Base-by-base conservation (phyloP, 306 rosid genomes). In the Dicorynia guianensis region DNA sequence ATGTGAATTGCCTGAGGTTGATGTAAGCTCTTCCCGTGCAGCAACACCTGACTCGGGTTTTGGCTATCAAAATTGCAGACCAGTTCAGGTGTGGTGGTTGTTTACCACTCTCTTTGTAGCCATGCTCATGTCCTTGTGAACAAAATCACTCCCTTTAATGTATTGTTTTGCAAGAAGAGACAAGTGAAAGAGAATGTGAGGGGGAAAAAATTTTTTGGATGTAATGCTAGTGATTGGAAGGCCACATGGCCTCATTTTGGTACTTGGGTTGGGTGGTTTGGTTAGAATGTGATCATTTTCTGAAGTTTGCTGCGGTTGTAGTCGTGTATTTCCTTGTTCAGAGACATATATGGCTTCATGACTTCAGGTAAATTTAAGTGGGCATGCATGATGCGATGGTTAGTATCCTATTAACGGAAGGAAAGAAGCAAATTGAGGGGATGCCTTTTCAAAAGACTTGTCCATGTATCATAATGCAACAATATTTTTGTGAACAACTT, bases 1-100 rank as follows among this genome's bases (percentile, higher is more conserved):
- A 34, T 92, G 97, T 76, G 71, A 81, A 33, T 17, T 72, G 57
- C 86, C 90, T 4, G 81, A 83, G 78, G 91, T 87, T 42, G 68
- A 49, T 9, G 69, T 15, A 43, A 66, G 87, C 36, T 67, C 85
- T 33, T 43, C 67, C 6, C 46, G 19, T 40, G 53, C 46, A 71
- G 53, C 71, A 30, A 40, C 53, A 49, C 11, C 4, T 49, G 60
- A 18, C 34, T 25, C 81, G 0, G 73, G 87, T 74, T 79, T 62
- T 78, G 87, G 84, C 13, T 33, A 63, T 53, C 40, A 5, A 69
- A 72, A 64, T 55, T 68, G 70, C 72, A 76, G 75, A 71, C 81
- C 83, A 46, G 8, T 77, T 72, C 70, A 50, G 18, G 49, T 76
- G 50, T 49, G 58, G 58, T 79, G 83, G 79, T 57, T 67, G 71